phyloP scores from a whole-genome alignment of 2,329 filamentous ascomycete genomes.

The Microcera coccophila region DNA sequence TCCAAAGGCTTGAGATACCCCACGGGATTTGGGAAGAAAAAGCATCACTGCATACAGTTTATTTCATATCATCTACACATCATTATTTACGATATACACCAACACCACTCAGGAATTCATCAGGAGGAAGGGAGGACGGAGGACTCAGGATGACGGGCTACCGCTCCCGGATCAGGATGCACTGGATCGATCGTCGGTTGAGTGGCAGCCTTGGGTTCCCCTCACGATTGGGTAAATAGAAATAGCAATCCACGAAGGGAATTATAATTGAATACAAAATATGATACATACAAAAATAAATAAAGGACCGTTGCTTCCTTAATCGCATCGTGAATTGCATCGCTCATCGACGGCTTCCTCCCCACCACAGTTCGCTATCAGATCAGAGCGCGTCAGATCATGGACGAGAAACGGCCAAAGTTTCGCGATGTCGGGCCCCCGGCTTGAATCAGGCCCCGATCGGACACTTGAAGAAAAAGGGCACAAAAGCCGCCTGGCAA shows the following conservation, averaged over 20 bases:
- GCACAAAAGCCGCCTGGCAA: conserved; percentile 5
- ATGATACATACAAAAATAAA: too few relatives aligned
- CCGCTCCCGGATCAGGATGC: conserved; percentile 18
- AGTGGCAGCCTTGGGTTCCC: conserved; percentile 20
- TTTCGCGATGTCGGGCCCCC: conserved; percentile 21
- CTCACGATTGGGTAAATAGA: conserved; percentile 21
- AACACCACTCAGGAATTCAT: conserved; percentile 15
- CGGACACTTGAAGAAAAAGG: conserved; percentile 15
- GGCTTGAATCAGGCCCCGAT: conserved; percentile 17
- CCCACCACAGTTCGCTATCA: conserved; percentile 7
- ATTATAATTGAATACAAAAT: conserved; percentile 4
- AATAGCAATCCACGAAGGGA: conserved; percentile 6
- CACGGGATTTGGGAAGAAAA: conserved; percentile 19
- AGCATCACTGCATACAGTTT: conserved; percentile 16
- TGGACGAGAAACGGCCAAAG: too few relatives aligned
- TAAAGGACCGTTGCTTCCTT: conserved; percentile 4
- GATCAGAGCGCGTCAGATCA: conserved; percentile 22
- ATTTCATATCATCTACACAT: conserved; percentile 17
- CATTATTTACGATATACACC: conserved; percentile 14
- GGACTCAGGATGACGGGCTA: conserved; percentile 14
- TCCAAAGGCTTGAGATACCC: conserved; percentile 27
- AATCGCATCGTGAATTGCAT: conserved; percentile 9
- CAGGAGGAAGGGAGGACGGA: conserved; percentile 9
- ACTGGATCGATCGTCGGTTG: conserved; percentile 16
- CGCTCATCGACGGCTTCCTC: conserved; percentile 7